These are phyloP conservation scores for Lactifluus piperatus DNA, from an alignment of 768 basidiomycete species.

Conservation along the genomic window DNA sequence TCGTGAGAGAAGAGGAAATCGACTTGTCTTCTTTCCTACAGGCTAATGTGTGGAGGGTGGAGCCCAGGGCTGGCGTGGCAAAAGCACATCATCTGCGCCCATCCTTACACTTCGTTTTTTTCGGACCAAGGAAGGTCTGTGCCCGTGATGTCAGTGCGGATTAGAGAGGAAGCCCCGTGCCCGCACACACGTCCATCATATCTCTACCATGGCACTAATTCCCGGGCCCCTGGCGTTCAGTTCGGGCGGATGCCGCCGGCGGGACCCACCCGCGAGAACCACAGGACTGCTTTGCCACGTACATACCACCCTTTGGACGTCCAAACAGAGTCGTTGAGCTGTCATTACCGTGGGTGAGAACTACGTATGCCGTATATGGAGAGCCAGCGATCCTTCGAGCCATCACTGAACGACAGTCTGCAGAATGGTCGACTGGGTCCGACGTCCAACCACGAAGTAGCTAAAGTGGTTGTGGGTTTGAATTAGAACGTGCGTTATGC, in stretches of 20 bases:
- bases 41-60: background rate
- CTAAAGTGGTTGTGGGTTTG: background rate
- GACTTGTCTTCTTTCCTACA: background rate
- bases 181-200: background rate
- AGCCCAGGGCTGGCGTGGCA: background rate
- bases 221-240: constrained; percentile 5
- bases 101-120: background rate
- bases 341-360: background rate
- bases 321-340: background rate
- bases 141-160: background rate
- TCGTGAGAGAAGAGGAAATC: background rate
- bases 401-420: background rate
- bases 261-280: background rate
- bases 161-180: background rate
- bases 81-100: background rate
- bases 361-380: background rate
- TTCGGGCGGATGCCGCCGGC: background rate
- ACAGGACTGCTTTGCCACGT: background rate
- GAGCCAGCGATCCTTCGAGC: background rate
- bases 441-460: background rate
- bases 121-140: background rate
- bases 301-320: background rate
- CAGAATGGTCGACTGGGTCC: background rate
- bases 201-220: background rate
- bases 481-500: background rate